These are phyloP conservation scores for Globisporangium parvum DNA, from an alignment of 352 stramenopile genomes.

Conservation along the genomic window DNA sequence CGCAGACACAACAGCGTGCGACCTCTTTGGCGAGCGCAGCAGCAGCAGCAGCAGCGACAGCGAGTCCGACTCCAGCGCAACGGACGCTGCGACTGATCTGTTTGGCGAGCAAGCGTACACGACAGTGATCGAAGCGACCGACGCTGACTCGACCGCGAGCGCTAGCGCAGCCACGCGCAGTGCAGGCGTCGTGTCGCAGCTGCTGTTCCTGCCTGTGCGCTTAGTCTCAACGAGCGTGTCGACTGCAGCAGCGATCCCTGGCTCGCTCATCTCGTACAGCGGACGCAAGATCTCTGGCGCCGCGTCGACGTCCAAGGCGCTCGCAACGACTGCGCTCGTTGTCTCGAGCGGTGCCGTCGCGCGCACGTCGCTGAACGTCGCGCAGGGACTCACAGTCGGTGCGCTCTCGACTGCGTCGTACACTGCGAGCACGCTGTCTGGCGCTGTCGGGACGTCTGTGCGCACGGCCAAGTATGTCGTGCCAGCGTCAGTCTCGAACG, in stretches of 20 bases:
- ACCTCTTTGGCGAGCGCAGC: constrained; percentile 49
- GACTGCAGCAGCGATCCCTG: constrained; percentile 46
- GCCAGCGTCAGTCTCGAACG: constrained; percentile 49
- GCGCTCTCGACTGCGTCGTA: constrained; percentile 52
- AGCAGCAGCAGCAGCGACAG: constrained; percentile 11
- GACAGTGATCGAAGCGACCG: constrained; percentile 6
- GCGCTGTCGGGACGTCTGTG: constrained; percentile 46
- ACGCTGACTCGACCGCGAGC: not conserved
- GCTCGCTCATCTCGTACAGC: constrained; percentile 40
- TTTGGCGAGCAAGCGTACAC: constrained; percentile 7
- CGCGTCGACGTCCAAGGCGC: constrained; percentile 46
- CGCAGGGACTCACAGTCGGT: constrained; percentile 35
- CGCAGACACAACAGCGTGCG: constrained; percentile 3
- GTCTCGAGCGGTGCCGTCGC: constrained; percentile 40
- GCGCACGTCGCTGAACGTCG: constrained; percentile 50
- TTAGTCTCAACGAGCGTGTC: constrained; percentile 53
- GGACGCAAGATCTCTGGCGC: constrained; percentile 51
- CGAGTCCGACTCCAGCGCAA: constrained; percentile 5
- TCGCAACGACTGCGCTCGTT: constrained; percentile 53
- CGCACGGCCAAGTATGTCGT: constrained; percentile 49
- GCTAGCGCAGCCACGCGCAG: not conserved
- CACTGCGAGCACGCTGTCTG: constrained; percentile 41
- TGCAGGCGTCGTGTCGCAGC: constrained; percentile 32
- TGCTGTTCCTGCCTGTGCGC: constrained; percentile 58
- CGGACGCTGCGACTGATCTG: not conserved